Evolutionary conservation across 148 eudicot species (phyloP), one percentile per base, ranked within the genome.

Genomic region (Camellia japonica): DNA sequence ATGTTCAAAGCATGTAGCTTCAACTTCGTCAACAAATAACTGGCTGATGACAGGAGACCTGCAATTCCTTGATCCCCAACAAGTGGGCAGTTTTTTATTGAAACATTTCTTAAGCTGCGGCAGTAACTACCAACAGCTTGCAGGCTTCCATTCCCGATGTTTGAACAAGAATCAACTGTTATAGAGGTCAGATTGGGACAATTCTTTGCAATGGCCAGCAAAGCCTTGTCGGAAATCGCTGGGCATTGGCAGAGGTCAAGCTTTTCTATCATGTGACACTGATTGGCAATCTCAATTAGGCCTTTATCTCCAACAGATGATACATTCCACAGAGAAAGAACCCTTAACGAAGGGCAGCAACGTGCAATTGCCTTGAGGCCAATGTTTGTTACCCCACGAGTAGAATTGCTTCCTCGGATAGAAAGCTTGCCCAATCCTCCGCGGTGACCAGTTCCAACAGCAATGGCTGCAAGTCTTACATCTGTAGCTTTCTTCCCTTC

Each of bases 401-500:
- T 79, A 51, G 91, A 79, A 66, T 84, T 84, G 78, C 71, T 83
- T 71, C 99, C 98, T 81, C 81, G 76, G 13, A 96, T 88, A 20
- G 85, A 41, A 46, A 96, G 94, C 90, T 96, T 94, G 4, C 97
- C 99, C 10, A 96, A 79, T 20, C 98, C 95, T 64, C 99, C 98
- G 56, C 90, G 86, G 30, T 79, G 69, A 76, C 78, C 82, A 46
- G 91, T 90, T 60, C 98, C 98, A 74, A 92, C 87, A 82, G 98
- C 90, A 80, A 90, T 84, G 49, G 99, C 95, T 56, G 97, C 97
- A 84, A 96, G 92, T 84, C 99, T 87, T 19, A 96, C 88, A 90
- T 96, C 97, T 1, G 95, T 96, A 47, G 95, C 97, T 75, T 92
- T 90, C 86, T 94, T 93, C 13, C 98, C 99, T 79, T 92, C 98